Evolutionary conservation across 345 rosid species (phyloP).

Genomic region (Gynandropsis gynandra): DNA sequence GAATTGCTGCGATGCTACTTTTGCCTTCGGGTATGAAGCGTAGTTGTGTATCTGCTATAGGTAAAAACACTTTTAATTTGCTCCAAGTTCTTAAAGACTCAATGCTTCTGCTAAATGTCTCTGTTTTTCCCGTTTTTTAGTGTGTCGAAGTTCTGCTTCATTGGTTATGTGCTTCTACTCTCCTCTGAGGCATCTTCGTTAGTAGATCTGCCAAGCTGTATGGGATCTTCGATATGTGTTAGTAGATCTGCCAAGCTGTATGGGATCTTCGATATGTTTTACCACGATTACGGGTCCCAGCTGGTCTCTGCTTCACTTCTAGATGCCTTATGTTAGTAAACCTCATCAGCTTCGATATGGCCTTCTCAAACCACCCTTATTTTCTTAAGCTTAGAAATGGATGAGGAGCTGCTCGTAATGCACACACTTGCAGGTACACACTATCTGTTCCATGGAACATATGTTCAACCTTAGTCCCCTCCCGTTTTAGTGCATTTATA

Average conservation of each 20-base stretch:
- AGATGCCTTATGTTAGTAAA: constrained; percentile 46
- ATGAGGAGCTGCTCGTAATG: constrained; percentile 49
- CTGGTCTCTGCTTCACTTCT: constrained; percentile 37
- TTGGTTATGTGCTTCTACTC: constrained; percentile 24
- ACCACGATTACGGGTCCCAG: constrained; percentile 55
- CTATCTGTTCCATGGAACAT: constrained; percentile 33
- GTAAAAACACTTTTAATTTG: constrained; percentile 26
- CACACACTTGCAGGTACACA: constrained; percentile 52
- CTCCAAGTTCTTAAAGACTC: constrained; percentile 30
- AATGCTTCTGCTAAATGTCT: constrained; percentile 44
- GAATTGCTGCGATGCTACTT: constrained; percentile 35
- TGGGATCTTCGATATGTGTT: constrained; percentile 55
- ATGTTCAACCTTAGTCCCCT: too few relatives aligned
- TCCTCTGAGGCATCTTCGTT: constrained; percentile 18
- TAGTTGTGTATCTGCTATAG: constrained; percentile 30
- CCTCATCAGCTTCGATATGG: constrained; percentile 42
- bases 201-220: constrained; percentile 41
- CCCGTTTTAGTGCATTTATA: too few relatives aligned
- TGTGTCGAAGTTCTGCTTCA: constrained; percentile 62
- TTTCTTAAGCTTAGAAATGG: constrained; percentile 46
- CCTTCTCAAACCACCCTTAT: constrained; percentile 36
- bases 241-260: constrained; percentile 42
- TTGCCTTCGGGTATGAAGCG: constrained; percentile 31
- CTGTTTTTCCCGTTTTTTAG: constrained; percentile 44
- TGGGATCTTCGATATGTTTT: constrained; percentile 55